phyloP scores from a whole-genome alignment of 2,329 filamentous ascomycete genomes.

The Aspergillus spinulosporus region DNA sequence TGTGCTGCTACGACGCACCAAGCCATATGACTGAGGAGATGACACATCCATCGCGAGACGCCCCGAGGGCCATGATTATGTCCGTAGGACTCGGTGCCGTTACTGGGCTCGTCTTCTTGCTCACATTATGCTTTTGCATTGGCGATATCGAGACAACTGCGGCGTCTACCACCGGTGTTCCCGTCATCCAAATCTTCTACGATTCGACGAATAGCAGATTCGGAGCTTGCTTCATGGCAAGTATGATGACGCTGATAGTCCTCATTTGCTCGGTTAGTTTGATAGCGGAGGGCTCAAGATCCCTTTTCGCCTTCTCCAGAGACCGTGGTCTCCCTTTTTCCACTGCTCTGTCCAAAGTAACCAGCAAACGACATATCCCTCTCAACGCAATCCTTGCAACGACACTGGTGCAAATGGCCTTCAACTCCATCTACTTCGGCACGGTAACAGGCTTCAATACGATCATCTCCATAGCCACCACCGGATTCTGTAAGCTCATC shows the following conservation, averaged over 20 bases:
- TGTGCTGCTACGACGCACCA: conserved; percentile 52
- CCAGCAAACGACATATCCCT: conserved; percentile 49
- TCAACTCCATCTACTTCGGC: conserved; percentile 58
- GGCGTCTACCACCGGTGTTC: conserved; percentile 50
- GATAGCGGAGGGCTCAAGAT: conserved; percentile 50
- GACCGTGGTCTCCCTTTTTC: conserved; percentile 58
- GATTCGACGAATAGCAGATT: conserved; percentile 49
- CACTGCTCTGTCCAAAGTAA: conserved; percentile 47
- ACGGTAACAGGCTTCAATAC: conserved; percentile 58
- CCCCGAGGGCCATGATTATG: conserved; percentile 50
- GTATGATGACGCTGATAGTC: conserved; percentile 51
- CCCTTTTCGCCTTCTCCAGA: conserved; percentile 50
- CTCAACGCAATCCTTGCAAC: conserved; percentile 53
- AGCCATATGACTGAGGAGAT: conserved; percentile 53
- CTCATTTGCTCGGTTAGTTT: conserved; percentile 49
- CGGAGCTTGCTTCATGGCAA: conserved; percentile 48
- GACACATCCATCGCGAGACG: conserved; percentile 18
- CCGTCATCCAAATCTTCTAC: conserved; percentile 56
- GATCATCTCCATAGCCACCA: conserved; percentile 57
- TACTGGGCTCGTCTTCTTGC: conserved; percentile 52
- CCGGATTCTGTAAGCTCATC: conserved; percentile 53
- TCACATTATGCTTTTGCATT: conserved; percentile 55
- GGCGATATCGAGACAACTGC: conserved; percentile 51
- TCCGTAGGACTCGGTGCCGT: conserved; percentile 48
- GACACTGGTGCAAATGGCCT: conserved; percentile 51